These are phyloP conservation scores for Leonotis leonurus DNA, from an alignment of 257 asterid genomes.

Conservation along the genomic window DNA sequence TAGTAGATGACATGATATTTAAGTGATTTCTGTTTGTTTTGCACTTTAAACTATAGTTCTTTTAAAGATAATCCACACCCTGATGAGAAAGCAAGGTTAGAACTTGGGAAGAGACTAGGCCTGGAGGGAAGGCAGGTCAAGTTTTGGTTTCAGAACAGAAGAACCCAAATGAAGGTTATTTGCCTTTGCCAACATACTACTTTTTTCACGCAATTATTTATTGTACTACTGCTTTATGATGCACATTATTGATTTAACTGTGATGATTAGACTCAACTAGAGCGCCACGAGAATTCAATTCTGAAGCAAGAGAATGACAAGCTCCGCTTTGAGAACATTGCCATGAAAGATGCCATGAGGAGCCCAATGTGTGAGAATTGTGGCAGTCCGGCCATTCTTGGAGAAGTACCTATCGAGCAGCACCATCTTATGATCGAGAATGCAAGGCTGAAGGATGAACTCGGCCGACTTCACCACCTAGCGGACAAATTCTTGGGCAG, in stretches of 20 bases:
- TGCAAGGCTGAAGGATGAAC: conserved; percentile 63
- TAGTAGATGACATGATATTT: neutral
- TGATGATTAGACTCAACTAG: conserved; percentile 58
- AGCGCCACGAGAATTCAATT: conserved; percentile 65
- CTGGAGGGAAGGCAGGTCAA: conserved; percentile 74
- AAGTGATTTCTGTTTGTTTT: neutral
- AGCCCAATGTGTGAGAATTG: conserved; percentile 60
- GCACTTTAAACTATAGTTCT: conserved; percentile 27
- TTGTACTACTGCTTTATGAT: neutral
- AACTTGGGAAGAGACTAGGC: conserved; percentile 55
- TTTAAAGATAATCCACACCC: conserved; percentile 94
- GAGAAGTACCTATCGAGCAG: conserved; percentile 49
- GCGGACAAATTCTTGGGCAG: conserved; percentile 51
- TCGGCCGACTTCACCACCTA: conserved; percentile 35
- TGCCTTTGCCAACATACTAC: neutral
- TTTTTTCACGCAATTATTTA: too few relatives aligned
- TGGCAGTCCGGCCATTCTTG: conserved; percentile 60
- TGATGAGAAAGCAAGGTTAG: conserved; percentile 71
- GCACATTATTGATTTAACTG: conserved; percentile 10
- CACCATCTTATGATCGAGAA: conserved; percentile 70
- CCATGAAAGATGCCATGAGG: conserved; percentile 65
- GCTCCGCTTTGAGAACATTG: conserved; percentile 66
- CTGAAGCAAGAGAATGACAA: conserved; percentile 73
- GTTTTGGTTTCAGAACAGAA: conserved; percentile 86
- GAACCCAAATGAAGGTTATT: conserved; percentile 91